Conservation (phyloP, 1,284 basidiomycete species). For the Coniferiporia weirii region DNA sequence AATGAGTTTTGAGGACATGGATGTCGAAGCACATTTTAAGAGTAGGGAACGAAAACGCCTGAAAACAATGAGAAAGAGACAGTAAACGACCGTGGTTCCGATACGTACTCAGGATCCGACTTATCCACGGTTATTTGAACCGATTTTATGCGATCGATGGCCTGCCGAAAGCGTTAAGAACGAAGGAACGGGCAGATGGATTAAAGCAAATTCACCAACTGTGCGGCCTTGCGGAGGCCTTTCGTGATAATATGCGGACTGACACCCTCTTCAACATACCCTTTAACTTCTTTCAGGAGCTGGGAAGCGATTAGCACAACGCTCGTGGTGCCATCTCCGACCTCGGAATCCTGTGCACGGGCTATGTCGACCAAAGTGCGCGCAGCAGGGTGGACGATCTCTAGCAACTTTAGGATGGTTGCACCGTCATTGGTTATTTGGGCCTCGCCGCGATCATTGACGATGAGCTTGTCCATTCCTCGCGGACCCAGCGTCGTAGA, state of each 20-base stretch:
- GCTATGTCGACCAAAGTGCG: conserved; percentile 97
- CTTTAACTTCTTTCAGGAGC: conserved; percentile 88
- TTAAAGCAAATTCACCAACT: conserved; percentile 57
- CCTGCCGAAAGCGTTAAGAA: conserved; percentile 42
- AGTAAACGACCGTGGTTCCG: neutral
- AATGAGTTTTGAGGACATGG: conserved; percentile 99
- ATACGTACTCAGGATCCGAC: conserved; percentile 77
- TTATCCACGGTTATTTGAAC: conserved; percentile 91
- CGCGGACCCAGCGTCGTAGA: conserved; percentile 95
- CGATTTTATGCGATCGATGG: conserved; percentile 82
- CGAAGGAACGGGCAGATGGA: conserved; percentile 2
- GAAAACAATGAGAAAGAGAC: conserved; percentile 3
- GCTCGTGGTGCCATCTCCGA: conserved; percentile 96
- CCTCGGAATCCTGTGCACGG: conserved; percentile 96
- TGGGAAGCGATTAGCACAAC: conserved; percentile 94
- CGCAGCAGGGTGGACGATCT: conserved; percentile 97
- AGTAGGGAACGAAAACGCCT: conserved; percentile 89
- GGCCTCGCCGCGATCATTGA: conserved; percentile 86
- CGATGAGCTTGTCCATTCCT: conserved; percentile 98
- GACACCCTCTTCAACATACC: conserved; percentile 95
- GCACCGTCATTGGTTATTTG: conserved; percentile 99
- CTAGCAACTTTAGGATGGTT: conserved; percentile 94
- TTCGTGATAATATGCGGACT: conserved; percentile 98
- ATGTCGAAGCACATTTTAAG: conserved; percentile 95
- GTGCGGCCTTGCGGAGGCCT: conserved; percentile 85